Base-by-base conservation (phyloP, 2,329 filamentous ascomycete species). In the Aspergillus fumigatus region DNA sequence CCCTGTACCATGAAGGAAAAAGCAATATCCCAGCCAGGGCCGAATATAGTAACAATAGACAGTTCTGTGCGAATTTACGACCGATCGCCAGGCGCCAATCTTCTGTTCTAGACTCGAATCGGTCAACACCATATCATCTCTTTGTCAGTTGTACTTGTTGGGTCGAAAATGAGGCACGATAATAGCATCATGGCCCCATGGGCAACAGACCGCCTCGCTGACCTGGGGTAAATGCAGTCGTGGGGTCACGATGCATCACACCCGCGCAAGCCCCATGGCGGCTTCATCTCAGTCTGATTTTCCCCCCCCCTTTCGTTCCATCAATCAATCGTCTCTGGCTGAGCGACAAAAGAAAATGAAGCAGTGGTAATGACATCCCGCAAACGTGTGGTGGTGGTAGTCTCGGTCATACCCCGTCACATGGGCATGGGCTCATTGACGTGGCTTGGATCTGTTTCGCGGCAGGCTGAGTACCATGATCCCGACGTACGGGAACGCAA, bases 401-500 rank as follows among this genome's bases (percentile, higher is more conserved):
- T 43, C 50, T 47, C 43, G 4, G 50, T 47, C 27, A 26, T 38
- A 40, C 38, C 29, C 45, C 40, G 55, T 62, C 60, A 62, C 60
- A 61, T 61, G 60, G 60, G 38, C 53, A 47, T 47, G 32, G 25
- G 38, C 21, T 43, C 26, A 59, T 57, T 59, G 60, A 62, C 60
- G 60, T 62, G 60, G 59, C 60, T 60, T 54, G 50, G 54, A 56
- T 62, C 53, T 55, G 54, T 61, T 61, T 62, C 56, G 55, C 55
- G 43, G 51, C 50, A 48, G 11, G 47, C 26, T 21, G 41, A 52
- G 35, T 52, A 50, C 38, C 32, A 38, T 51, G 53, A 53, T 58
- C 38, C 55, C 50, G 55, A 60, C 58, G 52, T 48, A 55, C 55
- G 54, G 57, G 54, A 54, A 54, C n/a, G 23, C 40, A 35, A 45